Evolutionary conservation across 2,329 filamentous ascomycete species (phyloP).

Genomic region (Phoma herbarum): DNA sequence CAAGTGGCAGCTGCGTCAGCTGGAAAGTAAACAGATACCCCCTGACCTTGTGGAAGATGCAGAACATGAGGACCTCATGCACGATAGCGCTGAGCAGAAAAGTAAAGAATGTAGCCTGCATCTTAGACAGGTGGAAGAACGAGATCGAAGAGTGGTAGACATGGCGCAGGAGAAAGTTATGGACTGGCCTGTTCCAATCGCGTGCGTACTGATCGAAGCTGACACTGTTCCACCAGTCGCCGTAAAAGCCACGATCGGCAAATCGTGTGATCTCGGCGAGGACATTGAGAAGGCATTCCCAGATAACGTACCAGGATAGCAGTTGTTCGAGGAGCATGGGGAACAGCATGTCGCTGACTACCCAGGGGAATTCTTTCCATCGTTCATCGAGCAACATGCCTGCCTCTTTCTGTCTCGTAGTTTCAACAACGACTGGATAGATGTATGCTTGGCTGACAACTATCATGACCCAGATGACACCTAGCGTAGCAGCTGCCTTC

Average conservation of each 20-base stretch:
- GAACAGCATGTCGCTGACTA: constrained; percentile 78
- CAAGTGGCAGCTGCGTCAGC: constrained; percentile 77
- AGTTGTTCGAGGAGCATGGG: constrained; percentile 82
- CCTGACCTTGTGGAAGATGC: constrained; percentile 78
- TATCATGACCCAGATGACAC: constrained; percentile 80
- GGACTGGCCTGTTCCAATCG: constrained; percentile 84
- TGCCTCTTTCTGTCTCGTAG: constrained; percentile 72
- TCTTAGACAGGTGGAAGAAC: constrained; percentile 73
- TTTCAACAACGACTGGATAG: constrained; percentile 76
- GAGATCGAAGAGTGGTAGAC: constrained; percentile 83
- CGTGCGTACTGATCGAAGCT: constrained; percentile 79
- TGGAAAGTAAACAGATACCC: constrained; percentile 78
- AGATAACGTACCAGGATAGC: constrained; percentile 82
- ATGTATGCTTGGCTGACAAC: constrained; percentile 79
- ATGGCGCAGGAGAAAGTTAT: constrained; percentile 79
- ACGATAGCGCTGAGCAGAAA: constrained; percentile 76
- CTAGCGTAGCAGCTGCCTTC: constrained; percentile 74
- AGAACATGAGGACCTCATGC: constrained; percentile 82
- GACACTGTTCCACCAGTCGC: constrained; percentile 63
- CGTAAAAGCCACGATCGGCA: constrained; percentile 75
- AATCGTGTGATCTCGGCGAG: constrained; percentile 80
- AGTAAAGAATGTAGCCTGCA: constrained; percentile 77
- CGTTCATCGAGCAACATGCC: constrained; percentile 68
- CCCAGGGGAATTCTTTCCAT: constrained; percentile 74
- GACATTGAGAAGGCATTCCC: constrained; percentile 73